These are phyloP conservation scores for Pseudocercospora macadamiae DNA, from an alignment of 2,329 filamentous ascomycete species.

Conservation along the genomic window DNA sequence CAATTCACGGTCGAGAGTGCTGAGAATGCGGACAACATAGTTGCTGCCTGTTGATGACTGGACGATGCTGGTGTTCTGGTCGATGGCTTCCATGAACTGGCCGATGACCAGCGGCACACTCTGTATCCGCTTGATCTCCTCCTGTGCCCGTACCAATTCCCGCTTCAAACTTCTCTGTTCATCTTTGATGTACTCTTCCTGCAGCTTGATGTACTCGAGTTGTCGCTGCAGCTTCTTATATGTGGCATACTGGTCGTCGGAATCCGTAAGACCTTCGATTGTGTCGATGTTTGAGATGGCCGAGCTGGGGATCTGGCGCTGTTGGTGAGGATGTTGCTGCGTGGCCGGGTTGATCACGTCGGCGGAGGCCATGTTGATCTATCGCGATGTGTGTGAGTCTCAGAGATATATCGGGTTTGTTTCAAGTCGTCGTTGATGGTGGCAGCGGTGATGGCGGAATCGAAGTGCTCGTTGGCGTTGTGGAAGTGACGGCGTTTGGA, in stretches of 20 bases:
- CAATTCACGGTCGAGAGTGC: slow-evolving; percentile 95
- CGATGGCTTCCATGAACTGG: slow-evolving; percentile 99
- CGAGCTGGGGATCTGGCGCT: slow-evolving; percentile 71
- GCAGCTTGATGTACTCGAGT: slow-evolving; percentile 94
- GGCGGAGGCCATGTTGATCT: slow-evolving; percentile 75
- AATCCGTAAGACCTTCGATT: slow-evolving; percentile 81
- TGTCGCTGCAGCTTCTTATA: slow-evolving; percentile 97
- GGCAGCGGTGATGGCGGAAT: slow-evolving; percentile 2
- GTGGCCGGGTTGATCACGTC: slow-evolving; percentile 79
- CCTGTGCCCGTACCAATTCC: slow-evolving; percentile 93
- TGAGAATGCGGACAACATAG: slow-evolving; percentile 97
- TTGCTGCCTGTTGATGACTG: slow-evolving; percentile 98
- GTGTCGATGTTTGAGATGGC: slow-evolving; percentile 88
- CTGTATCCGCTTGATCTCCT: slow-evolving; percentile 99
- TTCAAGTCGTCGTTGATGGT: background rate
- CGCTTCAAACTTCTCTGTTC: slow-evolving; percentile 97
- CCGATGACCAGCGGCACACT: slow-evolving; percentile 97
- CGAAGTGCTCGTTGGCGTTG: background rate
- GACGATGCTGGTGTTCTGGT: slow-evolving; percentile 98
- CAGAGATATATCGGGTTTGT: background rate
- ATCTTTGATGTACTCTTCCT: slow-evolving; percentile 99
- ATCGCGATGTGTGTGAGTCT: background rate
- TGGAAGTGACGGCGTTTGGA: background rate
- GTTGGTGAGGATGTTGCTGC: slow-evolving; percentile 72
- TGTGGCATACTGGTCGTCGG: slow-evolving; percentile 88